Evolutionary conservation across 306 rosid species (phyloP), one percentile per base, ranked within the genome.

Genomic region (Lablab purpureus): DNA sequence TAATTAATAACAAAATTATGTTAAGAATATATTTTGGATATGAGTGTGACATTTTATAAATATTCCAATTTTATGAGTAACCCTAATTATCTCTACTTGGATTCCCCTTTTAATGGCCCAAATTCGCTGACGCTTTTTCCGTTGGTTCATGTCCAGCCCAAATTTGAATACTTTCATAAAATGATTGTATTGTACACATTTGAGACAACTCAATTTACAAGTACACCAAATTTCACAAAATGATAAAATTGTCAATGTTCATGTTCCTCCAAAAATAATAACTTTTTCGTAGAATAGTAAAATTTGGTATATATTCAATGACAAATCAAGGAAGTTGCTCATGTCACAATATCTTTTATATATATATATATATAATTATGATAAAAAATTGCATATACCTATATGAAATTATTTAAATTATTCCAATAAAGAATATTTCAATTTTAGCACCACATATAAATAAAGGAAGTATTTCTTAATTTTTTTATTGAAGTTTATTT

Each of bases 191-290:
- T 25, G 54, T 59, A 74, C 79, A 22, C 10, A 22, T 22, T 3
- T 43, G 56, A 74, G 54, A 49, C 63, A 62, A 28, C 80, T 75
- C 64, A 63, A 32, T 25, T 64, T 49, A 34, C 37, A 49, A 28
- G 41, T 25, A 27, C 43, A 11, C 34, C 11, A 47, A 47, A 18
- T 47, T 76, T 76, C 64, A 19, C 40, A 19, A 13, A 5, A 40
- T 22, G 3, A 73, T 37, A 27, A 43, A 55, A 12, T 7, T 11
- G 13, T 30, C 17, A 18, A 11, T 27, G 0, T n/a, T 14, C 10
- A 34, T 3, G 2, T 40, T 36, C 10, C 2, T 36, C 32, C 10
- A 2, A 19, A 72, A 21, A 3, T 1, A 10, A 4, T 55, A 12
- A 4, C 12, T 55, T 50, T 28, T 21, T 15, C 3, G 43, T 70